These are phyloP conservation scores for Aspergillus hiratsukae DNA, from an alignment of 2,329 filamentous ascomycete species.

Conservation along the genomic window DNA sequence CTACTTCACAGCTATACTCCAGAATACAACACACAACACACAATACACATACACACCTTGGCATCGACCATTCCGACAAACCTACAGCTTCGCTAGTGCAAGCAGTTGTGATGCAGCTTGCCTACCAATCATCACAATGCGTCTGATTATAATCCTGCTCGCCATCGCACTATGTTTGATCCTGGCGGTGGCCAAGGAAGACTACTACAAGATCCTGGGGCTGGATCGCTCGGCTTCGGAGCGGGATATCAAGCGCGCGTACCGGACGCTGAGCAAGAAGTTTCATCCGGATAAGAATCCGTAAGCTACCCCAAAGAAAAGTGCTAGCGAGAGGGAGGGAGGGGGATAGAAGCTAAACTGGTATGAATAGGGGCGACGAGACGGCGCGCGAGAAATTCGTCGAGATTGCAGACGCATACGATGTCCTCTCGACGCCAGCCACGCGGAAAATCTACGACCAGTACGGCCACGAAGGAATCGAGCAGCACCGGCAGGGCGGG, in stretches of 20 bases:
- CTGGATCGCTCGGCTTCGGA: slow-evolving; percentile 75
- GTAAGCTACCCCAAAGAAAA: slow-evolving; percentile 48
- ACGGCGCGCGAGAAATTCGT: slow-evolving; percentile 87
- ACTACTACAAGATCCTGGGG: slow-evolving; percentile 67
- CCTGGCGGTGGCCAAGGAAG: slow-evolving; percentile 39
- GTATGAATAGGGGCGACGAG: too few species aligned
- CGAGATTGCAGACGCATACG: slow-evolving; percentile 91
- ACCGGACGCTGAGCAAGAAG: slow-evolving; percentile 87
- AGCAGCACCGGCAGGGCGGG: slow-evolving; percentile 72
- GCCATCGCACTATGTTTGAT: slow-evolving; percentile 34
- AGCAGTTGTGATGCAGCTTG: background rate
- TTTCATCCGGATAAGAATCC: slow-evolving; percentile 98
- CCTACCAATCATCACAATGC: slow-evolving; percentile 24
- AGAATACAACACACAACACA: background rate
- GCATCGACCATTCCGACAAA: too few species aligned
- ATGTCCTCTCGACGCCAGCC: slow-evolving; percentile 75
- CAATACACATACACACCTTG: background rate
- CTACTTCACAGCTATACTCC: background rate
- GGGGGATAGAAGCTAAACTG: background rate
- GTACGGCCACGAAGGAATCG: slow-evolving; percentile 85
- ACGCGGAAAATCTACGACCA: slow-evolving; percentile 88
- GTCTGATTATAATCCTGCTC: slow-evolving; percentile 28
- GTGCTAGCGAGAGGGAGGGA: background rate
- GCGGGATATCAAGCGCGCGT: slow-evolving; percentile 87
- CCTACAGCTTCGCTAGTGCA: too few species aligned